Evolutionary conservation across 495 filamentous ascomycete species (phyloP), one percentile per base, ranked within the genome.

Genomic region (Tuber magnatum): DNA sequence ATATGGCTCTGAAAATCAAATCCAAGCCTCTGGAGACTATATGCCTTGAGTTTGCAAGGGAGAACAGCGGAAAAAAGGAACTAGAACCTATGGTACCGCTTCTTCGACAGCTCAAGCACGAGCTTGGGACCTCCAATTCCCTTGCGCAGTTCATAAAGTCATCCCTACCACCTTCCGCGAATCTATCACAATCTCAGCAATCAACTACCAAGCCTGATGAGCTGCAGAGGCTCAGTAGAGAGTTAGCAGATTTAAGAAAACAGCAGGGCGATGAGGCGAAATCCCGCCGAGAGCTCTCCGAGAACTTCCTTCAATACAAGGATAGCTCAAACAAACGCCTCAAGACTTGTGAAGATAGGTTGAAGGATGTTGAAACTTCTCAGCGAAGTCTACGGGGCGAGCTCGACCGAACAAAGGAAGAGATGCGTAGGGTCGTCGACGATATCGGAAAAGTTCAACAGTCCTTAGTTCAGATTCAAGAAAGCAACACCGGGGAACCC

Each of bases 231-330:
- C 51, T 79, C 16, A 48, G 44, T 12, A 71, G 68, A 39, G 76
- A 79, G 20, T 24, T 79, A 7, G 70, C 22, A 42, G 70, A 72
- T 4, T 72, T 79, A 77, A 79, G 68, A n/a, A 74, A 69, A n/a
- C 78, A 44, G 9, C 76, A 79, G n/a, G 72, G 79, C 40, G 76
- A 79, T 2, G 77, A 79, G 24, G 77, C 78, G n/a, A 79, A 68
- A 39, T 46, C 28, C 5, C 78, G 76, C 41, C 76, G 73, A 44
- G 75, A n/a, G 10, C 40, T 79, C 41, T 44, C 51, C 22, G 75
- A 56, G 5, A 73, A 75, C 28, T 75, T 79, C 46, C 70, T 40
- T 38, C 73, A 65, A 42, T 75, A 75, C 38, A 79, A 79, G 39
- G 75, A 72, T 32, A 70, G 71, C 16, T 32, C 56, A 32, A 65